Base-by-base conservation (phyloP, 2,329 filamentous ascomycete genomes). In the Phialophora macrospora region DNA sequence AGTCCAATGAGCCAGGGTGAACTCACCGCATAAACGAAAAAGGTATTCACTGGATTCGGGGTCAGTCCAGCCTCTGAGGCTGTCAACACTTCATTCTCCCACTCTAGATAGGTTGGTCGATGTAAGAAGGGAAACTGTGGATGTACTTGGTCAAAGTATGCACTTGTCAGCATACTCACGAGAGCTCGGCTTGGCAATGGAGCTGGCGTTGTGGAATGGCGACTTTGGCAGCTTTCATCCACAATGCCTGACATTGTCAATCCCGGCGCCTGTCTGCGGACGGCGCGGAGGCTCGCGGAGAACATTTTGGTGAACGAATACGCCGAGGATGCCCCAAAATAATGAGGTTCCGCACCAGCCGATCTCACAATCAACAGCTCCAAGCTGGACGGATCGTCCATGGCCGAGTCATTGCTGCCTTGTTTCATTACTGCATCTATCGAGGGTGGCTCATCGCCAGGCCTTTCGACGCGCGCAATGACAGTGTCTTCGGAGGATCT, bases 81-180 rank as follows among this genome's bases (percentile, higher is more conserved):
- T 2, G 24, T 14, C 14, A 28, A 8, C 30, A 66, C 59, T 41
- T 62, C 63, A 14, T 71, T 65, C 54, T 79, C 76, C 76, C 75
- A 77, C 0, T 26, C 11, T 3, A 66, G 60, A 55, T 77, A 77
- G 0, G 76, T 79, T 2, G 73, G 74, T 17, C 72, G 67, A 62
- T 79, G 78, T 1, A 79, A 68, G 57, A 79, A 79, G 0, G 77
- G 77, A 55, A 78, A 79, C 56, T 79, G 77, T 0, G 75, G 68
- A 48, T 79, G 77, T 11, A 79, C 76, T 24, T 77, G 76, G 34
- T 75, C 67, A 59, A 79, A 79, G 61, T 77, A 79, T 3, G 77
- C 77, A 5, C 14, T 55, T 48, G 70, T 67, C 0, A 66, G 22
- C 46, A 59, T 63, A 24, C 28, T 59, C 7, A 46, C 54, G 12